A percentile compares a stretch with the other conserved stretches of the same genome.
Evolutionary conservation across 306 rosid species (phyloP).

Genomic region (Dalbergia oliveri): DNA sequence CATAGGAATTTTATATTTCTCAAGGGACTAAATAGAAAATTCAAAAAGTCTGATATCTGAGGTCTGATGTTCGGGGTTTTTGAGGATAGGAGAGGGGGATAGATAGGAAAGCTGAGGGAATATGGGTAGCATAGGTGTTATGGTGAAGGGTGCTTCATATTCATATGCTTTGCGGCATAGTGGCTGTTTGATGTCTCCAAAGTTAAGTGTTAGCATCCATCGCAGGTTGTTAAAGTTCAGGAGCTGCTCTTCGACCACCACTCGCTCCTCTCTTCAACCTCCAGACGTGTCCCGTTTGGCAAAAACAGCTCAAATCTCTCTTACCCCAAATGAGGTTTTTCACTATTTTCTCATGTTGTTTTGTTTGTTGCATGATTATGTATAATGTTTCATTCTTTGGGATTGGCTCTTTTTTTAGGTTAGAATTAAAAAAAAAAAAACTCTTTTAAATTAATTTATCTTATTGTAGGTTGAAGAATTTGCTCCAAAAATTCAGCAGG

Average conservation of each 20-base stretch:
- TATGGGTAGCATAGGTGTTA: conserved; percentile 42
- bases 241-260: conserved; percentile 42
- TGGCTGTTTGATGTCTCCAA: conserved; percentile 11
- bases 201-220: conserved; percentile 4
- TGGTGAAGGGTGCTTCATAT: conserved; percentile 40
- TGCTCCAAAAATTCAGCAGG: conserved; percentile 81
- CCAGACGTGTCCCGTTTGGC: conserved; percentile 77
- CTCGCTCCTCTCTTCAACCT: conserved; percentile 63
- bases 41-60: neutral
- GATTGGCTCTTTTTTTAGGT: neutral
- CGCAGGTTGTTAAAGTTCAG: conserved; percentile 41
- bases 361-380: neutral
- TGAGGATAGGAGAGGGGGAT: conserved; percentile 31
- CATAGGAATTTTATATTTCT: conserved; percentile 4
- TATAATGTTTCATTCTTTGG: neutral
- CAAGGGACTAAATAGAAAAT: conserved; percentile 42
- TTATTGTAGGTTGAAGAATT: conserved; percentile 70
- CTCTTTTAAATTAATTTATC: neutral
- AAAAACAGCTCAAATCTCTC: conserved; percentile 80
- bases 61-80: neutral
- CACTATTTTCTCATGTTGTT: neutral
- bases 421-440: no score
- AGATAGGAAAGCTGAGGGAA: neutral
- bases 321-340: conserved; percentile 68
- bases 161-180: conserved; percentile 27